These are phyloP conservation scores for Ricinus communis DNA, from an alignment of 345 rosid species.

Conservation along the genomic window DNA sequence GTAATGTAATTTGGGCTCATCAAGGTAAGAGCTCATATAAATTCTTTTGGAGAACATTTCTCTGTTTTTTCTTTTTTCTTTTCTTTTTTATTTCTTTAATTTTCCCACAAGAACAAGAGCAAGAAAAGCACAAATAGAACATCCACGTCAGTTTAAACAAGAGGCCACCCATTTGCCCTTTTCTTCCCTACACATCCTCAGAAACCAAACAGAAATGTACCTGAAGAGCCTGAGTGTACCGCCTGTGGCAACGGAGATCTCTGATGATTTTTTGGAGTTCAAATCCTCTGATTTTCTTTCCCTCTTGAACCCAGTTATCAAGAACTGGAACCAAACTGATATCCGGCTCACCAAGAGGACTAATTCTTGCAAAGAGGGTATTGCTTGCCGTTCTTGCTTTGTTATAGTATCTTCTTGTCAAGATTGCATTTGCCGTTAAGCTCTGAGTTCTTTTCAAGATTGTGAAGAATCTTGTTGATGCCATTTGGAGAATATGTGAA, in stretches of 20 bases:
- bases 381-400: background rate
- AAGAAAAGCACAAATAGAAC: no score
- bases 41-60: no score
- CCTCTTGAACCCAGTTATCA: slow-evolving; percentile 41
- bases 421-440: slow-evolving; percentile 11
- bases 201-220: slow-evolving; percentile 11
- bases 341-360: slow-evolving; percentile 36
- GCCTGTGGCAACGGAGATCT: slow-evolving; percentile 34
- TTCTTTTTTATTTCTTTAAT: no score
- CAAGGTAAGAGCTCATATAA: no score
- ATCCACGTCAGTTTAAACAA: no score
- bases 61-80: no score
- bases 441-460: slow-evolving; percentile 15
- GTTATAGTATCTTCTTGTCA: slow-evolving; percentile 10
- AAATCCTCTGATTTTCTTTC: slow-evolving; percentile 3
- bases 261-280: slow-evolving; percentile 33
- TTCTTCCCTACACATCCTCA: no score
- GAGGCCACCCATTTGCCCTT: no score
- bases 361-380: slow-evolving; percentile 35
- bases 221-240: slow-evolving; percentile 44
- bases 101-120: no score
- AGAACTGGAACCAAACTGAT: slow-evolving; percentile 35
- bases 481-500: background rate
- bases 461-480: background rate
- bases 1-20: no score